Evolutionary conservation across 2,329 filamentous ascomycete species (phyloP), one percentile per base, ranked within the genome.

Genomic region (Trichophyton rubrum): DNA sequence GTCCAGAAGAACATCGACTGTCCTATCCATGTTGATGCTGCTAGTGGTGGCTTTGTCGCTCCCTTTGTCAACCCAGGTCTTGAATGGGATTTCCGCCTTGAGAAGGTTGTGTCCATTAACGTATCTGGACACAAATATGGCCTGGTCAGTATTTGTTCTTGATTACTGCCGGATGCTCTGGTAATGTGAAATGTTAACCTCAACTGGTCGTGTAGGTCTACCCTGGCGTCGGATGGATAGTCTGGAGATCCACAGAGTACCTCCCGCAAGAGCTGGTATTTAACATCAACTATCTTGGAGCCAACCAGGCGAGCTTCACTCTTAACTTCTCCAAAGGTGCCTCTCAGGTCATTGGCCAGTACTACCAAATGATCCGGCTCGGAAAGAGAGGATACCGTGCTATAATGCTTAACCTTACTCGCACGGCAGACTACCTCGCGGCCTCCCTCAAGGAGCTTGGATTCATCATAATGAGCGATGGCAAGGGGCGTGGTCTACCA

Each of bases 281-380:
- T 83, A 96, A 96, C 81, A 96, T 97, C 82, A 96, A 96, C 81
- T 97, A 97, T 77, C 86, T 96, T 4, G 92, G 92, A 57, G 91
- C 92, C 9, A 90, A 96, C 71, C 92, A 97, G 73, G 87, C 90
- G 1, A 96, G 90, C 2, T 96, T 96, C 77, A 96, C 92, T 0
- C 84, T 97, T 62, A 97, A 97, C 80, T 97, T 97, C 79, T 95
- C 89, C 71, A 95, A 96, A 74, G 91, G 91, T 61, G 92, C 92
- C 11, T 90, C 87, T 4, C 91, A 96, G 71, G 89, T 96, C 69
- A 95, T 97, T 64, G 92, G 89, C 30, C 92, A 97, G 76, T 97
- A 96, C 78, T 96, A 97, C 78, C 91, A 96, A 77, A 82, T 97
- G 70, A 96, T 96, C 72, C 89, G 92, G 33, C 85, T 97, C 3